Evolutionary conservation across 1,284 basidiomycete species (phyloP), one percentile per base, ranked within the genome.

Genomic region (Ustilago sp.): DNA sequence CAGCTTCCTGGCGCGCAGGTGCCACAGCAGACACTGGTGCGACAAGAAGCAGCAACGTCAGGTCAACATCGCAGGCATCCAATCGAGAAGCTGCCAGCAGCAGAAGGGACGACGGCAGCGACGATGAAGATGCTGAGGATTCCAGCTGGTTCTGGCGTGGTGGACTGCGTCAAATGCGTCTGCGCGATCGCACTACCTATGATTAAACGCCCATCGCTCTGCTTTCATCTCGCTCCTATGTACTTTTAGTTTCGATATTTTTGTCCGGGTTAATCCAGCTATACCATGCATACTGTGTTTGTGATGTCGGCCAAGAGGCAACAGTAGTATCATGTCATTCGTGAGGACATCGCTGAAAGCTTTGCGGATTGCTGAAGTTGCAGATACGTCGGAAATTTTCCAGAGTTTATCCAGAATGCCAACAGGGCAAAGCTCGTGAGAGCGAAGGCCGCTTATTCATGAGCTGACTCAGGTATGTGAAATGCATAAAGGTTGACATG

Each of bases 71-170:
- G 11, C 43, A 45, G 7, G 43, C 43, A 11, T 48, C 54, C 17
- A 23, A 35, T 31, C 62, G 53, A 19, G 48, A 57, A 1, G 45
- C 58, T 28, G 57, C 65, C 6, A 54, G 55, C n/a, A 62, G 43
- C 43, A 53, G 52, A 47, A 32, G 68, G 34, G 51, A 63, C 35
- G 60, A 68, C 8, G 73, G 58, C 32, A 68, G 68, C 28, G 77
- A 79, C 19, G 71, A 74, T 19, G 74, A 69, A 28, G 59, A 73
- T 9, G 65, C 51, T 2, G 62, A 64, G 36, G 64, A 64, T 38
- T 41, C 65, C 23, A 80, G 74, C 66, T 82, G 80, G 80, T 69
- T 74, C 68, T 82, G 81, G 81, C 68, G 74, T 12, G 80, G 80
- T 11, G 81, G 81, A 9, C 48, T 82, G 55, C 54, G 68, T 12